Base-by-base conservation (phyloP, 2,329 filamentous ascomycete species). In the Xylariomycetidae sp. region DNA sequence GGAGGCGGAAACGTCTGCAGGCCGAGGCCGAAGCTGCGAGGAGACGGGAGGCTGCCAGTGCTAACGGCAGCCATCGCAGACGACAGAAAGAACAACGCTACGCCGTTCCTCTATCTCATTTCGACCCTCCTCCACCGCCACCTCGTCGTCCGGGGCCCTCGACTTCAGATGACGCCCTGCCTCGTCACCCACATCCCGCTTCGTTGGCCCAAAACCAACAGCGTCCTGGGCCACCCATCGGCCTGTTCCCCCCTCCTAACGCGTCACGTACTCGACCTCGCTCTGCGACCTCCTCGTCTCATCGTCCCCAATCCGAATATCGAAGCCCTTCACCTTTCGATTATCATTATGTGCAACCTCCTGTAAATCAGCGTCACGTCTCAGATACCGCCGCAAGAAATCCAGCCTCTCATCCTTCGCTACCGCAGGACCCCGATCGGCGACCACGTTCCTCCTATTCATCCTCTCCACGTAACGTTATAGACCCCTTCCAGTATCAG, bases 1-100 rank as follows among this genome's bases (percentile, higher is more conserved):
- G 80, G 42, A 70, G 74, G 50, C 66, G 74, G 42, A 76, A 79
- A 56, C 76, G 81, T 37, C 64, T 79, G 49, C 66, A 72, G 46
- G 66, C 67, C 20, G 62, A 65, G 34, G 65, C 69, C 33, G 59
- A 64, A 25, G 63, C 67, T 33, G 57, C 62, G 25, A 55, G 54
- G 40, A 73, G 53, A 69, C n/a, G n/a, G n/a, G n/a, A n/a, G n/a
- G n/a, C n/a, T n/a, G n/a, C n/a, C n/a, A n/a, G n/a, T n/a, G n/a
- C n/a, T n/a, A 58, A 55, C 27, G 53, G 54, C 16, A 52, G 52
- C 32, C 57, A 59, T 15, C 51, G 57, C 44, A 66, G 54, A 49
- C 60, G 59, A 48, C 56, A 56, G 27, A 67, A 57, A 40, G 56
- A 58, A 34, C 58, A 62, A 45, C 66, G 74, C 16, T 61, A 75